Evolutionary conservation across 805 yeast species (phyloP).

Genomic region (Pichia cephalocereana): DNA sequence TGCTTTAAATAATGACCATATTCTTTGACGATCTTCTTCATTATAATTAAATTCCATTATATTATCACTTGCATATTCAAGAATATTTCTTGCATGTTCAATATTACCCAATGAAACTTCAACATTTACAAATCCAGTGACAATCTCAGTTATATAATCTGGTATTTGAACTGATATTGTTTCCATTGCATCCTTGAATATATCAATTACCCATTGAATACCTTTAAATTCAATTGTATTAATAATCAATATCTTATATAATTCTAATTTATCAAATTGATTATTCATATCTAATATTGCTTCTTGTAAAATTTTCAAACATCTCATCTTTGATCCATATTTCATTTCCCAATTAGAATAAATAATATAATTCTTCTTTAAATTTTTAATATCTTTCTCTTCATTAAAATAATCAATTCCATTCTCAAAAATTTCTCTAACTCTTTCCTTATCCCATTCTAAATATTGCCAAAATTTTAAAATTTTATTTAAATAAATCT

Average conservation of each 20-base stretch:
- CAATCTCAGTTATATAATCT: slow-evolving; percentile 30
- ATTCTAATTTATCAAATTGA: slow-evolving; percentile 24
- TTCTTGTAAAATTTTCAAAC: slow-evolving; percentile 38
- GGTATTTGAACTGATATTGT: slow-evolving; percentile 18
- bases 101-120: slow-evolving; percentile 48
- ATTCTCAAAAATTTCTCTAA: slow-evolving; percentile 69
- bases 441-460: slow-evolving; percentile 37
- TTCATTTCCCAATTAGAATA: slow-evolving; percentile 58
- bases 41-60: slow-evolving; percentile 24
- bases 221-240: slow-evolving; percentile 34
- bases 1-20: slow-evolving; percentile 66
- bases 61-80: slow-evolving; percentile 42
- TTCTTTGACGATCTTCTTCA: slow-evolving; percentile 19
- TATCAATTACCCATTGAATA: slow-evolving; percentile 32
- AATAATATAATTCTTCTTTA: slow-evolving; percentile 39
- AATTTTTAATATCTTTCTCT: slow-evolving; percentile 25
- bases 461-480: slow-evolving; percentile 25
- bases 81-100: slow-evolving; percentile 54
- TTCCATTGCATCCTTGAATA: slow-evolving; percentile 44
- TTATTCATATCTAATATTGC: slow-evolving; percentile 29
- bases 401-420: slow-evolving; percentile 31
- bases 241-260: slow-evolving; percentile 36
- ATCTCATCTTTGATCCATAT: slow-evolving; percentile 40
- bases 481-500: slow-evolving; percentile 49
- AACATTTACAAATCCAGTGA: slow-evolving; percentile 44